Percentiles rank a stretch among this genome's conserved stretches.
Conservation (phyloP, 177 flowering plant genomes). For the Tripterygium wilfordii region DNA sequence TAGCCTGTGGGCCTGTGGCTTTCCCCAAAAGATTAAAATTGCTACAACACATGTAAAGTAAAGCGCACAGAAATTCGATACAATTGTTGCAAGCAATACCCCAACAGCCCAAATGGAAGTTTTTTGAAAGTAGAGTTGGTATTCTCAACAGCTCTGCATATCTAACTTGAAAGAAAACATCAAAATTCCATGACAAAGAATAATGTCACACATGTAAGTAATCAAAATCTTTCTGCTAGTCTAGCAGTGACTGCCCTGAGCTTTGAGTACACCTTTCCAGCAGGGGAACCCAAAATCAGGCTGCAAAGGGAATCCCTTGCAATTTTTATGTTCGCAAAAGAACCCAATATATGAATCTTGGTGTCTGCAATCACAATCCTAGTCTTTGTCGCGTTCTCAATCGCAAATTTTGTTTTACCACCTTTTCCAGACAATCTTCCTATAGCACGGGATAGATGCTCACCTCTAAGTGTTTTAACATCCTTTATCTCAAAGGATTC, state of each 20-base stretch:
- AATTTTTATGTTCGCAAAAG: constrained; percentile 41
- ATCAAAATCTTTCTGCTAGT: constrained; percentile 41
- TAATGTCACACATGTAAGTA: too few species aligned
- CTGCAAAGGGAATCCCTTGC: constrained; percentile 61
- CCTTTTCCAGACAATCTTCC: constrained; percentile 63
- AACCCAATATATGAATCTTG: constrained; percentile 51
- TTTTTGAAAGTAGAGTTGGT: too few species aligned
- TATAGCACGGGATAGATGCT: constrained; percentile 54
- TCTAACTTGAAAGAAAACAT: too few species aligned
- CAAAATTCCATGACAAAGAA: too few species aligned
- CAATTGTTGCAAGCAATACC: too few species aligned
- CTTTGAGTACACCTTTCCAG: constrained; percentile 59
- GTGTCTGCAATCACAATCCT: constrained; percentile 57
- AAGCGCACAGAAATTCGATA: too few species aligned
- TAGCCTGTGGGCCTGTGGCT: too few species aligned
- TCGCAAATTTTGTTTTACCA: constrained; percentile 53
- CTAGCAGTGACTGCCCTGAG: constrained; percentile 53
- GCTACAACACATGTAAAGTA: too few species aligned
- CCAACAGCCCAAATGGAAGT: too few species aligned
- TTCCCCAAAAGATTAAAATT: too few species aligned
- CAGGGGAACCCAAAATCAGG: constrained; percentile 56
- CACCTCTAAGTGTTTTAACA: constrained; percentile 47
- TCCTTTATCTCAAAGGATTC: constrained; percentile 60
- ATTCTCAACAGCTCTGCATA: too few species aligned
- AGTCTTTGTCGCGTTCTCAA: constrained; percentile 53